Percentiles rank a stretch among this genome's conserved stretches.
Evolutionary conservation across 257 asterid species (phyloP).

Genomic region (Phtheirospermum japonicum): DNA sequence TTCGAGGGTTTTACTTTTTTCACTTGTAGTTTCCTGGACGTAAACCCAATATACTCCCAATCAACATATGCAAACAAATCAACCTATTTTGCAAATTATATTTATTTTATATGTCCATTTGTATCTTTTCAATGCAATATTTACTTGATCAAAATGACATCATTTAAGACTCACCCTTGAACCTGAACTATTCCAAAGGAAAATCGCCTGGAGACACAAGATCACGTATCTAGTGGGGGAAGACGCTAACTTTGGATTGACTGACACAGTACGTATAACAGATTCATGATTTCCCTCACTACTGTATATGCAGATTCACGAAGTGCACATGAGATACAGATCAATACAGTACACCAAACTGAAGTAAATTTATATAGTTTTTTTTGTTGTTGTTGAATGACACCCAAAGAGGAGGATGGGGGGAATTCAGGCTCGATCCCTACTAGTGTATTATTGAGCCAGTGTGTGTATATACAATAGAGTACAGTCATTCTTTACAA

Average conservation of each 20-base stretch:
- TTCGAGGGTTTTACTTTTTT: too few species aligned
- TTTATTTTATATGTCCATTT: too few species aligned
- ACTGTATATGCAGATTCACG: not conserved
- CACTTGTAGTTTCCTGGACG: too few species aligned
- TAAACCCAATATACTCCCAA: too few species aligned
- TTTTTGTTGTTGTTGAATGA: not conserved
- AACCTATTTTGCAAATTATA: too few species aligned
- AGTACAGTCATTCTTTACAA: not conserved
- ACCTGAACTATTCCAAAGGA: too few species aligned
- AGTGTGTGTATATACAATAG: too few species aligned
- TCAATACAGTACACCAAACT: not conserved
- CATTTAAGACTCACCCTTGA: too few species aligned
- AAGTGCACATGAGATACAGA: not conserved
- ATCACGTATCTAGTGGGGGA: not conserved
- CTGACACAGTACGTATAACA: not conserved
- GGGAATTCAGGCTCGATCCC: not conserved
- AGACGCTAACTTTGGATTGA: not conserved
- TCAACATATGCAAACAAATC: too few species aligned
- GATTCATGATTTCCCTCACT: conserved; percentile 1
- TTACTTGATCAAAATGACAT: too few species aligned
- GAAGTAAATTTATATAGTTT: not conserved
- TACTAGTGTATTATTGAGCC: not conserved
- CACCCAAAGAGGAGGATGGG: not conserved
- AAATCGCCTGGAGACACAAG: conserved; percentile 5
- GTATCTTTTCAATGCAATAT: too few species aligned